Conservation (phyloP, 768 basidiomycete genomes). For the Phanerochaete sordida region DNA sequence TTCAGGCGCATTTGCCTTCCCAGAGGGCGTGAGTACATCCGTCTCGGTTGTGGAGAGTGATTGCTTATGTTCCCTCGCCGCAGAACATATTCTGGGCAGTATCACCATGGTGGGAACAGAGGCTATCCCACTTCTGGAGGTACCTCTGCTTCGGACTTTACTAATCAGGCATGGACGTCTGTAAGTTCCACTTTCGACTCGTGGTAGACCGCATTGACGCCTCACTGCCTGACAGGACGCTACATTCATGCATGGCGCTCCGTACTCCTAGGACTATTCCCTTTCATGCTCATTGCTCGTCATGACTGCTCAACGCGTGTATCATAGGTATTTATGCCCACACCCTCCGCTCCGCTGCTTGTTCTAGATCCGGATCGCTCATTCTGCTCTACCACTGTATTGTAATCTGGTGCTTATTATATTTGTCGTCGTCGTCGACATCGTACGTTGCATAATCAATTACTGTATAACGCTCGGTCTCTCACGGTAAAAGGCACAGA, state of each 20-base stretch:
- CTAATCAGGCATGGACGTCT: conserved; percentile 13
- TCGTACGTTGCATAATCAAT: conserved; percentile 4
- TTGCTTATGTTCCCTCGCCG: conserved; percentile 4
- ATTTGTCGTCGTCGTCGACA: neutral
- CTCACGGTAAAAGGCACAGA: neutral
- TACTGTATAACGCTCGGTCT: neutral
- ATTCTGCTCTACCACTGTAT: neutral
- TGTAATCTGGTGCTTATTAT: neutral
- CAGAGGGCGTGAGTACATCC: conserved; percentile 12
- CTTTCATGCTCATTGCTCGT: neutral
- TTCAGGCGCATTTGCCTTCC: conserved; percentile 8
- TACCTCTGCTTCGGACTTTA: conserved; percentile 9
- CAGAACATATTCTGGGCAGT: conserved; percentile 11
- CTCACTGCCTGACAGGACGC: conserved; percentile 8
- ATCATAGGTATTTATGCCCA: conserved; percentile 8
- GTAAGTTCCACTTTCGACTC: conserved; percentile 11
- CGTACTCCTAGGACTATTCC: neutral
- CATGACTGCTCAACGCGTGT: neutral
- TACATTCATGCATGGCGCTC: conserved; percentile 6
- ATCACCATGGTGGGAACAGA: conserved; percentile 10
- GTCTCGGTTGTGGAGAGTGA: neutral
- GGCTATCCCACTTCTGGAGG: conserved; percentile 6
- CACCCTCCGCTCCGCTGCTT: neutral
- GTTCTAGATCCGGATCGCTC: neutral
- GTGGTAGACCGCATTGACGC: neutral